phyloP scores from a whole-genome alignment of 2,329 filamentous ascomycete species.

The Seiridium unicorne region DNA sequence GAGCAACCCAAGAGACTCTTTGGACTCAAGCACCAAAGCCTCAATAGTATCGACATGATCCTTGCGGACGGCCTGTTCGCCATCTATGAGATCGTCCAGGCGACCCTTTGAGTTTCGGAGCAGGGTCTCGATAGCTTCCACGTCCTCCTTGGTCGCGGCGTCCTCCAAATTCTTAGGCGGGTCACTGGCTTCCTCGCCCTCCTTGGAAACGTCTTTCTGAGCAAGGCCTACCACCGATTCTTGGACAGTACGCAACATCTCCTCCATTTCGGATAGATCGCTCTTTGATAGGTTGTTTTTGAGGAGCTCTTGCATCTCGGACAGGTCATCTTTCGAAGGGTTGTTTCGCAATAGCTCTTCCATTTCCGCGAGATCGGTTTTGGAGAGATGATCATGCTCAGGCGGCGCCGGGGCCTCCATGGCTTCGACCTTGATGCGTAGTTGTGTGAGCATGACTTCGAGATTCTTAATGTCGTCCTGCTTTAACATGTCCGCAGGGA shows the following conservation, averaged over 20 bases:
- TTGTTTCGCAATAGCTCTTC: conserved; percentile 26
- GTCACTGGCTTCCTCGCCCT: not conserved
- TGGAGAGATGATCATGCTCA: conserved; percentile 35
- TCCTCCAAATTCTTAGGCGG: conserved; percentile 34
- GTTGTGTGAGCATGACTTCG: conserved; percentile 77
- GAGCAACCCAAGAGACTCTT: conserved; percentile 68
- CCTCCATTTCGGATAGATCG: conserved; percentile 38
- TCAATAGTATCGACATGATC: conserved; percentile 68
- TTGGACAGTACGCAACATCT: conserved; percentile 44
- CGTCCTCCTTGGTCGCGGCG: conserved; percentile 74
- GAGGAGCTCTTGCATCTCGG: conserved; percentile 49
- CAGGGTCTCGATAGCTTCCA: conserved; percentile 86
- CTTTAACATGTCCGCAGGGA: conserved; percentile 53
- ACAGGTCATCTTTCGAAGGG: conserved; percentile 50
- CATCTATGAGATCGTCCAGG: conserved; percentile 76
- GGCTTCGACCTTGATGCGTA: conserved; percentile 80
- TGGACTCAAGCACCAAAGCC: conserved; percentile 66
- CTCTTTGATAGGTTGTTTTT: conserved; percentile 41
- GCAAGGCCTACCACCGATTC: conserved; percentile 33
- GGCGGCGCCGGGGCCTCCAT: conserved; percentile 54
- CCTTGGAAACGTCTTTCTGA: conserved; percentile 13
- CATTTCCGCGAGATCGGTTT: conserved; percentile 32
- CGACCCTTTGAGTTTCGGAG: conserved; percentile 86
- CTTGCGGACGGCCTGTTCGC: conserved; percentile 67
- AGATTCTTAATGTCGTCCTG: conserved; percentile 81